Conservation (phyloP, 805 yeast species). For the Jamesozyma piceae region DNA sequence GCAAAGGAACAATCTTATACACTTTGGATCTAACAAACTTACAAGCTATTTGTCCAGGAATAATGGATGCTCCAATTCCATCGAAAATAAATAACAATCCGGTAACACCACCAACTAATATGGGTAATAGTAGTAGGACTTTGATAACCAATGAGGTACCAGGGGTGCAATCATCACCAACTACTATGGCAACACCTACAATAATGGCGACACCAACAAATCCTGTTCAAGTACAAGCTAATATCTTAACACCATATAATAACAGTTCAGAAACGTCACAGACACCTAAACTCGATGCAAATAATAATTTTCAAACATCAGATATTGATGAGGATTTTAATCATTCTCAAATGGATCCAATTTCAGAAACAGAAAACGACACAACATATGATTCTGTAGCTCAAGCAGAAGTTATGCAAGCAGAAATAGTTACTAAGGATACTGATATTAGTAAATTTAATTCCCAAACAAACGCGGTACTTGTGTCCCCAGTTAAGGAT, state of each 20-base stretch:
- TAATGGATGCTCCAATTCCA: slow-evolving; percentile 12
- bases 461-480: background rate
- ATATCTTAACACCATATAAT: slow-evolving; percentile 24
- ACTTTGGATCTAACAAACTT: slow-evolving; percentile 45
- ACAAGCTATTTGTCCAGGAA: slow-evolving; percentile 31
- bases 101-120: background rate
- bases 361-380: background rate
- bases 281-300: slow-evolving; percentile 6
- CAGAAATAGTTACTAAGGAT: background rate
- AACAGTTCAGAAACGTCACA: slow-evolving; percentile 6
- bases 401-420: background rate
- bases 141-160: background rate
- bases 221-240: slow-evolving; percentile 7
- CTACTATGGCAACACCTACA: slow-evolving; percentile 1
- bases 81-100: background rate
- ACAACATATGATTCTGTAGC: background rate
- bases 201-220: slow-evolving; percentile 5
- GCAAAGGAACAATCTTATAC: slow-evolving; percentile 52
- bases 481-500: background rate
- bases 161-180: background rate
- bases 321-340: background rate
- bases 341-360: background rate
- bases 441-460: background rate
- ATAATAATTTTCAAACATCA: background rate
- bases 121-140: background rate